Evolutionary conservation across 352 stramenopile species (phyloP), one percentile per base, ranked within the genome.

Genomic region (Pythium oligandrum): DNA sequence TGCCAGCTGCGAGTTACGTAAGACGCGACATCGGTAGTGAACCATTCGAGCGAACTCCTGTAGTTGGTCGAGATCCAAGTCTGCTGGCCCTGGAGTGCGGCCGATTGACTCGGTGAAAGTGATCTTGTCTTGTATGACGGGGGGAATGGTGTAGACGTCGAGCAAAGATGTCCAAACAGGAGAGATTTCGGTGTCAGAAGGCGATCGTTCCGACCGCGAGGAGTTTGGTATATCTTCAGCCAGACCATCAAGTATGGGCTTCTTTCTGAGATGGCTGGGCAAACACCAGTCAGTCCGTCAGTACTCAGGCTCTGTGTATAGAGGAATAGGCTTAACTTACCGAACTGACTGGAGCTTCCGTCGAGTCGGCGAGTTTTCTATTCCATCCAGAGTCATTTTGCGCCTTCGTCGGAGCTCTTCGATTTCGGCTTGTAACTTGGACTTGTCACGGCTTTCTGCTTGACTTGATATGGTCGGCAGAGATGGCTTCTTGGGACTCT

Each of bases 11-110:
- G 70, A 46, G 2, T 72, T 49, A 3, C 55, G 17, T 1, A 88
- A 55, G 48, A 88, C 73, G 17, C 67, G 73, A 8, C 75, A 71
- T 34, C 78, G 75, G 31, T 86, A 88, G 55, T 86, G 75, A 1
- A 68, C 75, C 9, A 86, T n/a, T 26, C 78, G 70, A 9, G 64
- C 78, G 45, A 86, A 88, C 9, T 63, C 61, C 30, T 78, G 57
- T 11, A 88, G 50, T 34, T 78, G 61, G 12, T 63, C 40, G 11
- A 88, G 56, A 34, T 86, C 61, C 8, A 83, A 55, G 40, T 84
- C 73, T 3, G 70, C 73, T 36, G 75, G 70, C 0, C 68, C 65
- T 32, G 57, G 38, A 12, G 12, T 42, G 7, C 38, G 38, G 12
- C 38, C 0, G 61, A 7, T 11, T 59, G 51, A 33, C 43, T 48